Base-by-base conservation (phyloP, 2,329 filamentous ascomycete species). In the Onygena corvina region DNA sequence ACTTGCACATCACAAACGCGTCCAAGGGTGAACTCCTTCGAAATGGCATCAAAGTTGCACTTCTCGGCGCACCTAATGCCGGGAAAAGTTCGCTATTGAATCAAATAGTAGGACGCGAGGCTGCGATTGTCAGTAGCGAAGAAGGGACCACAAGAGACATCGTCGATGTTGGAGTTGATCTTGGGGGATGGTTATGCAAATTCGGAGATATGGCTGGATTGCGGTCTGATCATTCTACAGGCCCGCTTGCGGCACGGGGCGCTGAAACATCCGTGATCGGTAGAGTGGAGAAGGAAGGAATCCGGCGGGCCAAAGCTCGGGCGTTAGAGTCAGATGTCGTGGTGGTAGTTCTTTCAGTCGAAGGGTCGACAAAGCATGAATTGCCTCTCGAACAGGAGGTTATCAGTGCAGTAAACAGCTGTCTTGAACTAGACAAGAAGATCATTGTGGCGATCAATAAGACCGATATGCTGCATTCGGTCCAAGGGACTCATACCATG, bases 1-100 rank as follows among this genome's bases (percentile, higher is more conserved):
- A 71, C 11, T 64, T 79, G 27, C 86, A 94, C 65, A 78, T 87
- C 55, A 68, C 75, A 47, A 94, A 89, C 52, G 84, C 86, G 36
- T 80, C 87, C 47, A 78, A 84, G 46, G 88, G 85, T 6, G 89
- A 95, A 65, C 71, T 98, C 47, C 70, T 96, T 30, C 76, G 88
- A 7, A 85, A 79, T 58, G 92, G 92, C 1, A 93, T 98, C 56
- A 80, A 79, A 50, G 79, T 98, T 52, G 86, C 90, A 1, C 72
- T 98, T 2, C 71, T 98, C 0, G 92, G 92, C 0, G 87, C 89
- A 4, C 92, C 92, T 0, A 98, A 98, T 60, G 88, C 83, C 0
- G 92, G 92, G 11, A 98, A 98, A 65, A 95, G 89, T 64, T 95
- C 88, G 11, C 67, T 98, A 52, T 79, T 98, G 67, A 98, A 98